A percentile compares a stretch with the other conserved stretches of the same genome.
Conservation (phyloP, 306 rosid species). For the Hippophae rhamnoides region DNA sequence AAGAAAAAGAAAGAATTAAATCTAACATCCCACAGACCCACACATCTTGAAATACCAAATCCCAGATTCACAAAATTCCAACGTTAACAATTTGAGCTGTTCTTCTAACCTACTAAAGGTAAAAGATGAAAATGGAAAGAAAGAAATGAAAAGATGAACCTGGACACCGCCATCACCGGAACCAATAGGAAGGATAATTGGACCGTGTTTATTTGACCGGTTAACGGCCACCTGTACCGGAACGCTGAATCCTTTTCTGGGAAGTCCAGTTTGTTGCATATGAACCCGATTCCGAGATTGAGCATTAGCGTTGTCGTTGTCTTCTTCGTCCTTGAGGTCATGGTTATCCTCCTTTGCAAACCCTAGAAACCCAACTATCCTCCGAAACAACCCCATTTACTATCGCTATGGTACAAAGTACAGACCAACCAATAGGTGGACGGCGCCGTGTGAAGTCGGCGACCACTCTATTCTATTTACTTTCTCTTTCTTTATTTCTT, state of each 20-base stretch:
- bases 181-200: conserved; percentile 45
- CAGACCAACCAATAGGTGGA: too few species aligned
- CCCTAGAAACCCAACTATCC: conserved; percentile 53
- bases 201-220: conserved; percentile 42
- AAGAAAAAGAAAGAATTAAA: background rate
- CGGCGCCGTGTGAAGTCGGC: too few species aligned
- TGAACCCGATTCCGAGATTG: conserved; percentile 28
- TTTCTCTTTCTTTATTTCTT: too few species aligned
- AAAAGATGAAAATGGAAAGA: background rate
- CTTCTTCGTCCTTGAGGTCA: conserved; percentile 31
- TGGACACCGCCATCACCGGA: conserved; percentile 83
- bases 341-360: conserved; percentile 42
- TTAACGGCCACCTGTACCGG: conserved; percentile 56
- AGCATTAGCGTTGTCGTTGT: conserved; percentile 21
- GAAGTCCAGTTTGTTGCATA: conserved; percentile 43
- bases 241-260: conserved; percentile 67
- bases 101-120: background rate
- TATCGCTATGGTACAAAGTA: background rate
- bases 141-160: conserved; percentile 27
- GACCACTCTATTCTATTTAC: too few species aligned
- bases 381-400: conserved; percentile 37
- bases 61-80: background rate
- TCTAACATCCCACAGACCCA: background rate
- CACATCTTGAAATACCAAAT: background rate
- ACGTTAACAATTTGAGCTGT: background rate